Evolutionary conservation across 2,329 filamentous ascomycete genomes (phyloP), one percentile per base, ranked within the genome.

Genomic region (Dactylellina cionopaga): DNA sequence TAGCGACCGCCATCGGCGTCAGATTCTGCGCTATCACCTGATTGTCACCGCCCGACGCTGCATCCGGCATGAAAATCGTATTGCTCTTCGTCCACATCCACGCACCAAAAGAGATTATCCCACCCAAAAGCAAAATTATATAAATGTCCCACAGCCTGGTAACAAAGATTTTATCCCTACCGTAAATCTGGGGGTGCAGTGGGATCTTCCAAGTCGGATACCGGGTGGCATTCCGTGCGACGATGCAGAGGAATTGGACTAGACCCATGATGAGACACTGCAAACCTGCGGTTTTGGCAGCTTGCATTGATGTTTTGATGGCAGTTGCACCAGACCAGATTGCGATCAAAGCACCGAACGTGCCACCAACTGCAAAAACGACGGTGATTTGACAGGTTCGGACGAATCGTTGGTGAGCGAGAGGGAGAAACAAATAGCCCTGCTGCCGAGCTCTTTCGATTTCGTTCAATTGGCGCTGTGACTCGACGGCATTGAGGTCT

Each of bases 401-500:
- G 6, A 72, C 15, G 22, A 54, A 52, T 25, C 37, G 27, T 39
- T 60, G 68, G 31, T 56, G 52, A 4, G 43, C 19, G 2, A 31
- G 17, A 5, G 59, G 59, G 27, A 65, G 35, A 29, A 41, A 65
- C 5, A 31, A 19, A 31, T 17, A 47, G 11, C 68, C 68, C n/a
- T 33, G 19, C 25, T 60, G 19, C 10, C 59, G 33, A 1, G 59
- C 59, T 22, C 43, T 72, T 46, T 72, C 59, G 39, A 65, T 70
- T n/a, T 66, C 59, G 35, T 74, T 76, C 9, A 78, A 64, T 49
- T 78, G 76, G 15, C 74, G 73, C 27, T 78, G 73, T 2, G 66
- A 72, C 24, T 71, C 74, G 41, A 78, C 72, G 5, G 77, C 77
- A 31, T 78, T 76, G 25, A 63, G 59, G 22, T 76, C 76, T 41